Conservation (phyloP, 495 filamentous ascomycete genomes). For the Glonium stellatum region DNA sequence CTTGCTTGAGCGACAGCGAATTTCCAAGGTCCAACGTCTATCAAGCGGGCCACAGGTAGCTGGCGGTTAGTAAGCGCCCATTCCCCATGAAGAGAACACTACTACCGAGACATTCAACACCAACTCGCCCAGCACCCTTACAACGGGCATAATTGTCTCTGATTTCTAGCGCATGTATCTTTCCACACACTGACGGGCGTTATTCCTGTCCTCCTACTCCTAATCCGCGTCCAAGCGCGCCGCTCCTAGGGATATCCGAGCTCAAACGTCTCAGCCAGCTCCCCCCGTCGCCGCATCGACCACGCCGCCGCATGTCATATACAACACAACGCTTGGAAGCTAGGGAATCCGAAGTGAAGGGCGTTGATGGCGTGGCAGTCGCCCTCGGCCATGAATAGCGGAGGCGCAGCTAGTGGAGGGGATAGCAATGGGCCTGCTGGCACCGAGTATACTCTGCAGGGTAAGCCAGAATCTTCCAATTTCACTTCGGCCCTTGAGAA, state of each 20-base stretch:
- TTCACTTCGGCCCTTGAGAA: not conserved
- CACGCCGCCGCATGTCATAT: slow-evolving; percentile 22
- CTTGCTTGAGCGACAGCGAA: too few relatives aligned
- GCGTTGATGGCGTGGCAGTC: slow-evolving; percentile 32
- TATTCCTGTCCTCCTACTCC: not conserved
- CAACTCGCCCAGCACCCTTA: not conserved
- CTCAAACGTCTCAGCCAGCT: slow-evolving; percentile 25
- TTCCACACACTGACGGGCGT: not conserved
- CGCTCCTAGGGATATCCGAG: slow-evolving; percentile 15
- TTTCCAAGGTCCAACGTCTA: too few relatives aligned
- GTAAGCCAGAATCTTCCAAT: slow-evolving; percentile 42
- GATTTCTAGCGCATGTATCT: not conserved
- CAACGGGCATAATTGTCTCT: slow-evolving; percentile 1
- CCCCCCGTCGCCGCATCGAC: slow-evolving; percentile 2
- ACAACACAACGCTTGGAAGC: slow-evolving; percentile 1
- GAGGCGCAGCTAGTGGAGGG: slow-evolving; percentile 25
- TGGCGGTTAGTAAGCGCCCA: not conserved
- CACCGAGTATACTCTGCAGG: slow-evolving; percentile 98
- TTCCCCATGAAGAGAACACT: not conserved
- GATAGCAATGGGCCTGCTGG: slow-evolving; percentile 41
- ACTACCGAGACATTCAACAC: slow-evolving; percentile 1
- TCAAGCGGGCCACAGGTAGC: too few relatives aligned
- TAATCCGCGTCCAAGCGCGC: slow-evolving; percentile 11
- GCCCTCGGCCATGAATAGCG: slow-evolving; percentile 31
- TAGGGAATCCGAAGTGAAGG: slow-evolving; percentile 7